Evolutionary conservation across 257 asterid genomes (phyloP).

Genomic region (Nicotiana sylvestris): DNA sequence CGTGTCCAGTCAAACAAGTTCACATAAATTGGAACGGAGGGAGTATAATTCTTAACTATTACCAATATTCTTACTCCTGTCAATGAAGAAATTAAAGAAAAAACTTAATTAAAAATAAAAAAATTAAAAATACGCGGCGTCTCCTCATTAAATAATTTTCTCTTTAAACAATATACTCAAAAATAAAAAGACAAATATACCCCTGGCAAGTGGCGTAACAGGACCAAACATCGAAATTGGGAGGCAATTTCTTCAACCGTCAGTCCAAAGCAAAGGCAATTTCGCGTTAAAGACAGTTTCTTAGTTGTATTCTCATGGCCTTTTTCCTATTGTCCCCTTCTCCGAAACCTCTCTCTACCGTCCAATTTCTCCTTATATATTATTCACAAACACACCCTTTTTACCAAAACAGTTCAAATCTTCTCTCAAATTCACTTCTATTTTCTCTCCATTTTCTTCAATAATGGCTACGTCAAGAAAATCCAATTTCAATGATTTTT

Average conservation of each 20-base stretch:
- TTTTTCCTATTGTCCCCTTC: background rate
- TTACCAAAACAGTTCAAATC: background rate
- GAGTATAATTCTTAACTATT: too few species aligned
- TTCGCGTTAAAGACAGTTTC: conserved; percentile 4
- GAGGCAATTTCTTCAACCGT: conserved; percentile 16
- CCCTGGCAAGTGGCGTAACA: background rate
- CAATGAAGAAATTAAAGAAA: too few species aligned
- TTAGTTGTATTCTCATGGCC: conserved; percentile 9
- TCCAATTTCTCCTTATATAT: conserved; percentile 2
- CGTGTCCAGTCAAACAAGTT: too few species aligned
- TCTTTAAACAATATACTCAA: background rate
- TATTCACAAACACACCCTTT: background rate
- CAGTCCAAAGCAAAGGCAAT: background rate
- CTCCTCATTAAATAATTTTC: too few species aligned
- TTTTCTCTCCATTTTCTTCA: background rate
- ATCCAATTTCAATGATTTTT: conserved; percentile 40
- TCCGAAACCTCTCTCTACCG: background rate
- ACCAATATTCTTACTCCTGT: too few species aligned
- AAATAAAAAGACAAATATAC: background rate
- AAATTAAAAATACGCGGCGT: too few species aligned
- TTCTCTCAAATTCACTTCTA: background rate
- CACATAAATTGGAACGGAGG: too few species aligned
- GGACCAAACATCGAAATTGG: background rate
- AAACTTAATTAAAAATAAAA: too few species aligned
- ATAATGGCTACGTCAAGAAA: conserved; percentile 13